Conservation (phyloP, 495 filamentous ascomycete species). For the Xylaria acuta region DNA sequence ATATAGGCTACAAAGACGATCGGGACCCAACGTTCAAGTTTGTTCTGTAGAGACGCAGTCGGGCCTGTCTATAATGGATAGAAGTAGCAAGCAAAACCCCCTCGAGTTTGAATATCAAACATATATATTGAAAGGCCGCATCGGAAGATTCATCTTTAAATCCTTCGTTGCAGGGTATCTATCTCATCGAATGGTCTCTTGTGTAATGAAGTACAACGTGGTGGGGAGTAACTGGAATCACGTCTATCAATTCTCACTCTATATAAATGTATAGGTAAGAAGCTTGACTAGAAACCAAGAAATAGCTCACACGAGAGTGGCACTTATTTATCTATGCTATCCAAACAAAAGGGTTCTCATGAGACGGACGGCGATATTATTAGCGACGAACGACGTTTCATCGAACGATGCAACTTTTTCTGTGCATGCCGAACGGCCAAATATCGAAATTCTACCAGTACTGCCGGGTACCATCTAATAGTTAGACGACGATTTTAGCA, state of each 20-base stretch:
- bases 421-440: background rate
- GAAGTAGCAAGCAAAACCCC: background rate
- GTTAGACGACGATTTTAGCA: background rate
- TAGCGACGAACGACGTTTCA: background rate
- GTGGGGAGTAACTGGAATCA: background rate
- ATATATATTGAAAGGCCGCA: background rate
- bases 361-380: background rate
- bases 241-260: background rate
- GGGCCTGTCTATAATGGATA: background rate
- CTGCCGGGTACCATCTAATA: background rate
- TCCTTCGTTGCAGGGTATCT: background rate
- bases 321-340: background rate
- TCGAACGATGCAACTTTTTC: background rate
- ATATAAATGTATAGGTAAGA: too few relatives aligned
- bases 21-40: constrained; percentile 70
- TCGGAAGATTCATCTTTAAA: background rate
- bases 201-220: background rate
- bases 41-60: constrained; percentile 52
- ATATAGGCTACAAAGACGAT: constrained; percentile 66
- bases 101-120: background rate
- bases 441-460: background rate
- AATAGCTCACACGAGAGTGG: background rate
- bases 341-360: background rate
- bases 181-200: background rate
- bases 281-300: background rate